A percentile compares a stretch with the other conserved stretches of the same genome.
phyloP scores from a whole-genome alignment of 2,329 filamentous ascomycete genomes.

The Colletotrichum plurivorum region DNA sequence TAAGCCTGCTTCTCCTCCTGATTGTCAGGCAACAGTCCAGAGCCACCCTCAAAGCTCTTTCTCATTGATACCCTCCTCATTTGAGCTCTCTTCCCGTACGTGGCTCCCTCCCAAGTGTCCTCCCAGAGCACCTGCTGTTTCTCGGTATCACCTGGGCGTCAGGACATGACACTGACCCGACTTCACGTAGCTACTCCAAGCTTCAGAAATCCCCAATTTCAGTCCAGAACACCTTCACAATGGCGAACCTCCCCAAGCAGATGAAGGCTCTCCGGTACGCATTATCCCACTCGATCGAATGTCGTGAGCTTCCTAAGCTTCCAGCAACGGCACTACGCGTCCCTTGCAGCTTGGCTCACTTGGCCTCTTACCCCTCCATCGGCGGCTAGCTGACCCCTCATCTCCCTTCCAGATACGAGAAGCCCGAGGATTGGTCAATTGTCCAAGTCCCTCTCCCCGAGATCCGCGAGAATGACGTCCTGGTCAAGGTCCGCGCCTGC shows the following conservation, averaged over 20 bases:
- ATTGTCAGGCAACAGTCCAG: background rate
- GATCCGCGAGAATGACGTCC: slow-evolving; percentile 71
- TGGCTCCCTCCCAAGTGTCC: background rate
- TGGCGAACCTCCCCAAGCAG: slow-evolving; percentile 62
- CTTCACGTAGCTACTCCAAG: slow-evolving; percentile 2
- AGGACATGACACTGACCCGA: background rate
- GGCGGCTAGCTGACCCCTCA: slow-evolving; percentile 42
- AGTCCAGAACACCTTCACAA: slow-evolving; percentile 43
- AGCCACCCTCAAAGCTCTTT: slow-evolving; percentile 4
- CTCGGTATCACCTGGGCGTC: slow-evolving; percentile 4
- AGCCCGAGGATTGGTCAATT: slow-evolving; percentile 72
- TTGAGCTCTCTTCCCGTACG: slow-evolving; percentile 6
- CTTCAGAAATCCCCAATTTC: background rate
- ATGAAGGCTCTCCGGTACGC: slow-evolving; percentile 75
- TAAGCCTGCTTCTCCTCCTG: slow-evolving; percentile 19
- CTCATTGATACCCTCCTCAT: background rate
- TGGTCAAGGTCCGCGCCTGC: slow-evolving; percentile 78
- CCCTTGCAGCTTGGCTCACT: slow-evolving; percentile 21
- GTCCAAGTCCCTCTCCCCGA: slow-evolving; percentile 74
- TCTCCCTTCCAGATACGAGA: slow-evolving; percentile 64
- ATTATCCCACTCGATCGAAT: slow-evolving; percentile 19
- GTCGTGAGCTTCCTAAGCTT: background rate
- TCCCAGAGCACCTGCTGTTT: background rate
- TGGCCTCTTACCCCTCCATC: slow-evolving; percentile 36
- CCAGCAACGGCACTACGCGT: background rate